Evolutionary conservation across 2,329 filamentous ascomycete genomes (phyloP).

Genomic region (Dothistroma pini): DNA sequence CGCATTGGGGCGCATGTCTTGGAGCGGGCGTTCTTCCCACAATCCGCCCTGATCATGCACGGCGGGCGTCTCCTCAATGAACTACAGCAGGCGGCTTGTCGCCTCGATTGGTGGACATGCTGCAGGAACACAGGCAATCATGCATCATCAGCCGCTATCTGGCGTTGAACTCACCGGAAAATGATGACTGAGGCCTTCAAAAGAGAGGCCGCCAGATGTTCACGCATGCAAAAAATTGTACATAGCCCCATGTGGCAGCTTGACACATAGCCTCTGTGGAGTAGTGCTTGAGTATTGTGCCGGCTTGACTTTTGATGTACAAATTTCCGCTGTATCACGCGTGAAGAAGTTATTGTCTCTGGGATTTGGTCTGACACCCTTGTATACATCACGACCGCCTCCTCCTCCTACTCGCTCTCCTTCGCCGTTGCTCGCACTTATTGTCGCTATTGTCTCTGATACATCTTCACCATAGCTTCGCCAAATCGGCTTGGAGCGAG

Average conservation of each 20-base stretch:
- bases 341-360: neutral
- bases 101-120: neutral
- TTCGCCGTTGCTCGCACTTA: neutral
- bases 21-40: neutral
- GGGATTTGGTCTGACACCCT: neutral
- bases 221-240: constrained; percentile 4
- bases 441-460: neutral
- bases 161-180: neutral
- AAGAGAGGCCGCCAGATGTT: neutral
- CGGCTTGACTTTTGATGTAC: neutral
- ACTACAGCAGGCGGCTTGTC: neutral
- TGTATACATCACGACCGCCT: neutral
- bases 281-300: neutral
- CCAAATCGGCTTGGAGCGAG: neutral
- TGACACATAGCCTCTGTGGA: neutral
- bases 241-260: constrained; percentile 1
- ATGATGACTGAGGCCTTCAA: neutral
- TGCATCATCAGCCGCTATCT: neutral
- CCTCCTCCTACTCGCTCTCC: neutral
- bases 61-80: neutral
- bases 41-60: neutral
- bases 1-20: neutral
- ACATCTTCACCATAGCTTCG: neutral
- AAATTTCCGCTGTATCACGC: neutral
- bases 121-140: neutral